phyloP scores from a whole-genome alignment of 768 basidiomycete genomes.

The Lyophyllum semitale region DNA sequence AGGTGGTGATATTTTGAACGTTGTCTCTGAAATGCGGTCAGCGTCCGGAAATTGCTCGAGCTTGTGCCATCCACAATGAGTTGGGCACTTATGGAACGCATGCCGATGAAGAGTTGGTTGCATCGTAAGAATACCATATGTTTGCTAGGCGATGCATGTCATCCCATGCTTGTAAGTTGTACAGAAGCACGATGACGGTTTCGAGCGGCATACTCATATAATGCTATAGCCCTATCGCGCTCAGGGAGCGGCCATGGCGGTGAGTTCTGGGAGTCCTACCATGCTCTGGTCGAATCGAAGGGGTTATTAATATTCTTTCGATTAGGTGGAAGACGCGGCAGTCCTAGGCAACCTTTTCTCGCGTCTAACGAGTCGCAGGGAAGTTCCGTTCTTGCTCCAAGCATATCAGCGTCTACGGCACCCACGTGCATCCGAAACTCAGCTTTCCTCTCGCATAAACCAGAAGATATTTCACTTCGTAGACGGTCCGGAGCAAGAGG shows the following conservation, averaged over 20 bases:
- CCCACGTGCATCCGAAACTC: constrained; percentile 48
- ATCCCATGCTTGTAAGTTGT: constrained; percentile 55
- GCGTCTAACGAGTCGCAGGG: constrained; percentile 38
- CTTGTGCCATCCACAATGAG: constrained; percentile 47
- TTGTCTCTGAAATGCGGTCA: constrained; percentile 12
- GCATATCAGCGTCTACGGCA: constrained; percentile 58
- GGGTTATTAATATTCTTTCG: background rate
- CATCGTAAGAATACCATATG: constrained; percentile 43
- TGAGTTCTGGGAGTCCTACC: constrained; percentile 19
- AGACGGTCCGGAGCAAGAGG: constrained; percentile 57
- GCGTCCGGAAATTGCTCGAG: constrained; percentile 45
- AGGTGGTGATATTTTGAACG: background rate
- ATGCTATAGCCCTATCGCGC: constrained; percentile 48
- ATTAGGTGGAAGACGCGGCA: constrained; percentile 53
- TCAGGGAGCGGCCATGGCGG: constrained; percentile 58
- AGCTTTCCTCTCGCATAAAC: constrained; percentile 50
- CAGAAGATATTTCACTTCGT: constrained; percentile 57
- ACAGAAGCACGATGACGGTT: background rate
- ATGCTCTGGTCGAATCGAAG: background rate
- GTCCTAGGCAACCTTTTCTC: constrained; percentile 55
- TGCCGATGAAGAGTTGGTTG: constrained; percentile 50
- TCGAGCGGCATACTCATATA: background rate
- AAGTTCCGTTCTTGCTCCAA: constrained; percentile 42
- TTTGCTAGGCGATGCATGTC: constrained; percentile 57
- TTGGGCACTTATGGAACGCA: constrained; percentile 51